Evolutionary conservation across 208 protist genomes (phyloP), one percentile per base, ranked within the genome.

Genomic region (Herpetomonas samuelpessoai): DNA sequence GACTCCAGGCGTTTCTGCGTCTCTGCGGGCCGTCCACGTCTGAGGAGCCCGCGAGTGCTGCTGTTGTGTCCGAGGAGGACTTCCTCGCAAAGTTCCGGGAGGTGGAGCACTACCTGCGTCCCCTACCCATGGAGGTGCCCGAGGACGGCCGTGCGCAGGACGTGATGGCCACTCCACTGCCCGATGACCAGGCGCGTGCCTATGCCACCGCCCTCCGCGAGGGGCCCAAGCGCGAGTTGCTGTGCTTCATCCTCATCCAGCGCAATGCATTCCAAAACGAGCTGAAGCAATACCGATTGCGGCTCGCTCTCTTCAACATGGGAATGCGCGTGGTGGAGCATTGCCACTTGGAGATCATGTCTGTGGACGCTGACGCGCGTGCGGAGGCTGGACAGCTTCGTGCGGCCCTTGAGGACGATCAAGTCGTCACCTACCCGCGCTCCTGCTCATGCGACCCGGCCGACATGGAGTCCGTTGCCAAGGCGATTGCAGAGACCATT

Each of bases 251-350:
- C 38, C 73, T 95, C 25, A 76, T 95, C 35, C 83, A 95, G 68
- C 74, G 76, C 24, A 80, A 83, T 55, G 88, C 88, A 28, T 95
- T 95, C 51, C 88, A 95, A 50, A 90, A 89, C 60, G 88, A 95
- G 57, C 61, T 92, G 71, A 76, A 81, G 56, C 65, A 78, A 52
- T 95, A 95, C 62, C 88, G 88, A 4, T 66, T 95, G 39, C 84
- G 88, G 29, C 68, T 95, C 25, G 72, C 71, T 50, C 79, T 95
- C 14, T 95, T 92, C 49, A 82, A 92, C 48, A 73, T 90, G 50
- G 88, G 88, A 55, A 65, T 89, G 31, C 84, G 88, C 25, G 88
- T 95, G 0, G 88, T 79, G 2, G 88, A 95, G 74, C 88, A 95
- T 57, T 90, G 83, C 72, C 88, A 95, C 60, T 59, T 95, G 24